These are phyloP conservation scores for Halocafeteria seosinensis DNA, from an alignment of 108 stramenopile genomes.

Conservation along the genomic window DNA sequence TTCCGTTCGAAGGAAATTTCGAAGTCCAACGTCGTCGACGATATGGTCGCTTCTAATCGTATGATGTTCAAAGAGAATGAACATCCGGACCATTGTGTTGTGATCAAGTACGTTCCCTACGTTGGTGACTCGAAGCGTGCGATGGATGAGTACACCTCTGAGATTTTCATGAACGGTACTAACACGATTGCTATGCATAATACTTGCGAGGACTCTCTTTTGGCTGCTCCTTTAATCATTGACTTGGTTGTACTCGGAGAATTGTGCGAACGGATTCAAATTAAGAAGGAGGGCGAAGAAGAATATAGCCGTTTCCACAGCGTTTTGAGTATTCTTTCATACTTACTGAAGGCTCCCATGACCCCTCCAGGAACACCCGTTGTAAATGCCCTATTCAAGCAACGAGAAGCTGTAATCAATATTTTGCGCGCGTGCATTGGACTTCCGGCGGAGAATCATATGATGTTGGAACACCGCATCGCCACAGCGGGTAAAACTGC, in stretches of 20 bases:
- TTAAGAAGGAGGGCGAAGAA: conserved; percentile 49
- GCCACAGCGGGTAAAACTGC: too few species aligned
- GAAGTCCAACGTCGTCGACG: conserved; percentile 93
- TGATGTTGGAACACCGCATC: conserved; percentile 72
- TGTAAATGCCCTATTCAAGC: conserved; percentile 86
- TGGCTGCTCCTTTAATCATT: conserved; percentile 85
- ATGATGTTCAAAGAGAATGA: conserved; percentile 81
- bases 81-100: conserved; percentile 91
- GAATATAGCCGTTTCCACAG: conserved; percentile 65
- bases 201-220: conserved; percentile 87
- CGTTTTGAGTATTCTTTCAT: conserved; percentile 75
- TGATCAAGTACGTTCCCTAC: conserved; percentile 90
- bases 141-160: conserved; percentile 93
- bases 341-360: conserved; percentile 93
- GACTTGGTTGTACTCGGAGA: conserved; percentile 83
- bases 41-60: conserved; percentile 90
- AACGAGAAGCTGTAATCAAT: conserved; percentile 74
- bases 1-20: conserved; percentile 95
- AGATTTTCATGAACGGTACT: conserved; percentile 94
- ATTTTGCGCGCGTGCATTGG: conserved; percentile 86
- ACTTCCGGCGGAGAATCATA: conserved; percentile 74
- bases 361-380: conserved; percentile 89
- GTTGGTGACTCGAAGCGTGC: conserved; percentile 93
- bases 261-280: conserved; percentile 66
- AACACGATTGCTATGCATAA: conserved; percentile 97